Conservation (phyloP, 2,329 filamentous ascomycete species). For the Phaeomoniella chlamydospora region DNA sequence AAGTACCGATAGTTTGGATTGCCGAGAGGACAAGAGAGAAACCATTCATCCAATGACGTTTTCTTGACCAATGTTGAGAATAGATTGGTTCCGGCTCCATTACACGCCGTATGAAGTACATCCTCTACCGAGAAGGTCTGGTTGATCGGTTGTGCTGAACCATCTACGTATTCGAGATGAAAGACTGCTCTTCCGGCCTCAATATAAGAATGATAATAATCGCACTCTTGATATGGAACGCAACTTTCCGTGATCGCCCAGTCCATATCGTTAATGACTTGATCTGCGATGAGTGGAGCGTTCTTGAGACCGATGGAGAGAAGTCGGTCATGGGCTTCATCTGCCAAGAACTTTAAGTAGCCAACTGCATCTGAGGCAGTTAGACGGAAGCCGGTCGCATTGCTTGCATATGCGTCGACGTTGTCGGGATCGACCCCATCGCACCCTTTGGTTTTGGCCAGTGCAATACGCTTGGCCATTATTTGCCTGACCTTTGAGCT, state of each 20-base stretch:
- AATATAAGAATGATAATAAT: not conserved
- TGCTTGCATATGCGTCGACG: constrained; percentile 1
- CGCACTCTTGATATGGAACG: not conserved
- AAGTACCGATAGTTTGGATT: not conserved
- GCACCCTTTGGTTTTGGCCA: not conserved
- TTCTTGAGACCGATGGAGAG: constrained; percentile 1
- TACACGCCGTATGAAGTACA: not conserved
- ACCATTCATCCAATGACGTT: not conserved
- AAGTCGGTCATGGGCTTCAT: not conserved
- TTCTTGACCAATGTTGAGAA: not conserved
- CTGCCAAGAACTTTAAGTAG: not conserved
- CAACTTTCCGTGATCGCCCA: not conserved
- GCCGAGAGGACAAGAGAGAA: not conserved
- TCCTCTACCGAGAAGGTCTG: not conserved
- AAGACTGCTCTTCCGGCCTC: not conserved
- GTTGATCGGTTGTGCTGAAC: not conserved
- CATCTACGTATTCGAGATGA: not conserved
- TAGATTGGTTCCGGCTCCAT: not conserved
- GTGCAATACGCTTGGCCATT: not conserved
- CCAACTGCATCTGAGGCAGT: not conserved
- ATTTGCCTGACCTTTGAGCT: not conserved
- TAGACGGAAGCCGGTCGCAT: not conserved
- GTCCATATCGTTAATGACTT: not conserved
- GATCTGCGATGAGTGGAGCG: not conserved
- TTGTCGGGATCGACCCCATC: constrained; percentile 1